Evolutionary conservation across 139 green algal species (phyloP).

Genomic region (Nannochloris sp.): DNA sequence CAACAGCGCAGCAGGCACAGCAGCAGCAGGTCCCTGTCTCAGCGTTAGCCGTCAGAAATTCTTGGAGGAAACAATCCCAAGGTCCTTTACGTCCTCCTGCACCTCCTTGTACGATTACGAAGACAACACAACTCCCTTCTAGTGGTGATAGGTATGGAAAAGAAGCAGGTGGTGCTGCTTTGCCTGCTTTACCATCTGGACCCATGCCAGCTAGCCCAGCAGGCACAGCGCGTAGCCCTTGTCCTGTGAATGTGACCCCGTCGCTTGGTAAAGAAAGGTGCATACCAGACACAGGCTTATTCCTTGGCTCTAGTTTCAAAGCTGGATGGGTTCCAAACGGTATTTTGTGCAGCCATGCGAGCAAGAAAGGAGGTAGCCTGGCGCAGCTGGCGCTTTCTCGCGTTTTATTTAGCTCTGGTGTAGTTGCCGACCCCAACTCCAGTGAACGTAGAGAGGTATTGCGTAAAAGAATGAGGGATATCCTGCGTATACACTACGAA

Average conservation of each 20-base stretch:
- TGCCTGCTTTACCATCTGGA: neutral
- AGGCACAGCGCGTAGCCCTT: neutral
- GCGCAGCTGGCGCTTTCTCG: constrained; percentile 11
- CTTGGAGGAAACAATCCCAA: constrained; percentile 12
- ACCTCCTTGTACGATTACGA: neutral
- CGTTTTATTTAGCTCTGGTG: neutral
- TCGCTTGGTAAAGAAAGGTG: constrained; percentile 1
- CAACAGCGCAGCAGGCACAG: neutral
- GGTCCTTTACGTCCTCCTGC: neutral
- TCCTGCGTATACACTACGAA: constrained; percentile 33
- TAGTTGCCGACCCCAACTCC: constrained; percentile 4
- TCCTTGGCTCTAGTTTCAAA: constrained; percentile 61
- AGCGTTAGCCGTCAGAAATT: constrained; percentile 6
- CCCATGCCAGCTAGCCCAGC: neutral
- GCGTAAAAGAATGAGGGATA: constrained; percentile 13
- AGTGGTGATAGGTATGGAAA: too few relatives aligned
- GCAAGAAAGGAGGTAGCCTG: constrained; percentile 5
- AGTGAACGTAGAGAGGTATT: constrained; percentile 8
- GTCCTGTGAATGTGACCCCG: neutral
- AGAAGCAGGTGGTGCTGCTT: neutral
- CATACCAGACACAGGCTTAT: constrained; percentile 51
- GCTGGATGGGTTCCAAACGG: constrained; percentile 61
- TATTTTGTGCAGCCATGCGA: constrained; percentile 26
- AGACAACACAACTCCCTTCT: neutral
- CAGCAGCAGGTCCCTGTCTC: neutral